Conservation (phyloP, 768 basidiomycete species). For the Lyophyllum atratum region DNA sequence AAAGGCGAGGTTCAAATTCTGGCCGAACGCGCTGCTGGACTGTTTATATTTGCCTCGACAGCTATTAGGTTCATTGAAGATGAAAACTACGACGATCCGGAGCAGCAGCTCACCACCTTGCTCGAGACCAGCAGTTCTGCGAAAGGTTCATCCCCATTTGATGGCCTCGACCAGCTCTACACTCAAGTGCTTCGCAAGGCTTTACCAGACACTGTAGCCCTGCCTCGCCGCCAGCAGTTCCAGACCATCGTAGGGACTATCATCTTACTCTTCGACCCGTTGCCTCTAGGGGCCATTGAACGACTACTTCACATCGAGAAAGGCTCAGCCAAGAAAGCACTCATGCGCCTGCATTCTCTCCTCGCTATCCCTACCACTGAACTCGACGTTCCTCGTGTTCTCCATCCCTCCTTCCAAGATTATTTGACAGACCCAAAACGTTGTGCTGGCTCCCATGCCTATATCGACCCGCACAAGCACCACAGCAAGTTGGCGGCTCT, state of each 20-base stretch:
- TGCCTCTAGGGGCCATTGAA: slow-evolving; percentile 2
- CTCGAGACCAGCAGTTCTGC: neutral
- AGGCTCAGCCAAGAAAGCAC: neutral
- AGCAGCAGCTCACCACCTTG: slow-evolving; percentile 5
- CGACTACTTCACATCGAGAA: slow-evolving; percentile 1
- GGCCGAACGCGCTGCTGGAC: neutral
- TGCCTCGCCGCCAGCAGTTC: neutral
- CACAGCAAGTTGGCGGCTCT: neutral
- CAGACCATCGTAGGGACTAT: slow-evolving; percentile 5
- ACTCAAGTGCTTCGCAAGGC: slow-evolving; percentile 2
- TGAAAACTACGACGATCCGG: slow-evolving; percentile 9
- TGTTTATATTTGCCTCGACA: slow-evolving; percentile 12
- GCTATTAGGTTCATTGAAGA: slow-evolving; percentile 10
- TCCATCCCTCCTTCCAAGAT: slow-evolving; percentile 15
- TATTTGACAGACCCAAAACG: slow-evolving; percentile 7
- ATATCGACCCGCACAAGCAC: slow-evolving; percentile 1
- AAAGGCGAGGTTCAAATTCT: neutral
- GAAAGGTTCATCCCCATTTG: neutral
- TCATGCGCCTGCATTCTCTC: slow-evolving; percentile 8
- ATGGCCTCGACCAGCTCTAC: slow-evolving; percentile 5
- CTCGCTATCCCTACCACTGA: slow-evolving; percentile 3
- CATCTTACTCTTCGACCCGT: slow-evolving; percentile 3
- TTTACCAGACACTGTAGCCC: slow-evolving; percentile 3
- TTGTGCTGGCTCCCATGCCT: neutral
- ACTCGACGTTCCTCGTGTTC: neutral